Evolutionary conservation across 257 asterid genomes (phyloP), one percentile per base, ranked within the genome.

Genomic region (Rhazya stricta): DNA sequence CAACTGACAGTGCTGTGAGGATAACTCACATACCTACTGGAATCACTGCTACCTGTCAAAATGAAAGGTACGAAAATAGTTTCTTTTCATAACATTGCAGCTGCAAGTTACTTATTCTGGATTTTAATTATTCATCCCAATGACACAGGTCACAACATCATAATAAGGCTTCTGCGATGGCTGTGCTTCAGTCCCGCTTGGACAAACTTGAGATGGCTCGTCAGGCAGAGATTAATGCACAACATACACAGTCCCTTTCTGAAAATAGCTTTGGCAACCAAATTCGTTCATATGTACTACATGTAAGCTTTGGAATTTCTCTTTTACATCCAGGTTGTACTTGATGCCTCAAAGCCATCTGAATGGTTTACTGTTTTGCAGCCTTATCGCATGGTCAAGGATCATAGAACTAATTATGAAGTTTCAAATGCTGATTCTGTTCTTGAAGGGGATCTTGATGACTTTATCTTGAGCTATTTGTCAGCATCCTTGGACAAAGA

Each of bases 331-430:
- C 34, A 71, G 19, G 21, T 10, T 12, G 6, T 34, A 66, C 3
- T 23, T 15, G 32, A 21, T 18, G 18, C 58, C 51, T 25, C 27
- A 21, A 41, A 48, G 63, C 69, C 76, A 72, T 51, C n/a, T 61
- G 41, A 54, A 66, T 9, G 58, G 32, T 67, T 54, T 56, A 51
- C 48, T 56, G 45, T 67, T 18, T 78, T 84, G 88, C 91, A 92
- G 97, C 99, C 99, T 27, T 92, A 95, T 74, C 89, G 94, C 83
- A 89, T 92, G 99, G 99, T 92, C 73, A 95, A 92, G 88, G 98
- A 95, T 87, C 97, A 89, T 69, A 86, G 99, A 74, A 95, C 98
- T 2, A 89, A 86, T 46, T 87, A 88, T 66, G 98, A 95, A 89
- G 98, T 95, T 76, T 91, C 99, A 0, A 91, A 95, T 86, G 94